Base-by-base conservation (phyloP, 495 filamentous ascomycete genomes). In the Neurospora cerealis region DNA sequence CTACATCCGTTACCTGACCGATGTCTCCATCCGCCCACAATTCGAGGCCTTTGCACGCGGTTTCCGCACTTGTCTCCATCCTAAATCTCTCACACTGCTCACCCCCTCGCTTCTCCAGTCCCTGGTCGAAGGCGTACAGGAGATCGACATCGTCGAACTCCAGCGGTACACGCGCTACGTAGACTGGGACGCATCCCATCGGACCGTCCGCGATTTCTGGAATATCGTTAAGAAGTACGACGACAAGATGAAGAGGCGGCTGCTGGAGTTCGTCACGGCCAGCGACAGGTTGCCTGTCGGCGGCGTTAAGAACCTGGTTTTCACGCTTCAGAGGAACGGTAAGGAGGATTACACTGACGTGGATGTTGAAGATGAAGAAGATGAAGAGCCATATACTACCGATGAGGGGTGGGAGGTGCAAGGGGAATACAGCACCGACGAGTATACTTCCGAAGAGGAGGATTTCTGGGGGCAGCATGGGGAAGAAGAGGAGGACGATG, bases 251-350 rank as follows among this genome's bases (percentile, higher is more conserved):
- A 90, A 91, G 78, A 86, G 88, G 40, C 86, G 87, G 77, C 84
- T 99, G 69, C 85, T 99, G 72, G 94, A 98, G 80, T 99, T 99
- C 75, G 95, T 98, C 32, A 99, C 96, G 32, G 94, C 94, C 5
- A 95, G 91, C 80, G 94, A 97, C 80, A 89, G 96, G 10, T 86
- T 98, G 7, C 96, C 96, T 0, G 92, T 97, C 1, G 93, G 91
- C 44, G 95, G 95, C 13, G 87, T 93, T 74, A 85, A 86, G 74
- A 93, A 90, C 74, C 84, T 98, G 69, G 89, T 90, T 82, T 98
- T 99, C 80, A 87, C 91, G 40, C 85, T 99, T 39, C 90, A 95
- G 83, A 91, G 89, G 75, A 93, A 93, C 79, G 94, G 93, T 10
- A 87, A 88, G 66, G 89, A 89, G 72, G 87, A 91, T 74, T 82